These are phyloP conservation scores for Guadua angustifolia DNA, from an alignment of 176 grass and related monocot species.

Conservation along the genomic window DNA sequence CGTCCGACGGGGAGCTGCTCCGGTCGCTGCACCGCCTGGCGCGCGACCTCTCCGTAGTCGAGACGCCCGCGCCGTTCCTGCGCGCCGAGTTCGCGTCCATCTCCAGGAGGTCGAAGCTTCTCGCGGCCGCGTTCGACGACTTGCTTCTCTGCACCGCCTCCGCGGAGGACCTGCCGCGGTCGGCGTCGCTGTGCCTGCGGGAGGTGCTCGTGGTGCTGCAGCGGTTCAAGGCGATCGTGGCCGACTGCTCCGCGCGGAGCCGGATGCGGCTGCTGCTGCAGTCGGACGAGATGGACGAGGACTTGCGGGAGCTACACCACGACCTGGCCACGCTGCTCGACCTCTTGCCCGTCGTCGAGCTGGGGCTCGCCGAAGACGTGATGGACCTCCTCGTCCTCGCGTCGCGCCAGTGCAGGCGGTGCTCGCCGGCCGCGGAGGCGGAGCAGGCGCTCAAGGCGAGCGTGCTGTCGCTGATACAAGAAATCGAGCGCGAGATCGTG, in stretches of 20 bases:
- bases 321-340: constrained; percentile 88
- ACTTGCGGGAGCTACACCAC: constrained; percentile 65
- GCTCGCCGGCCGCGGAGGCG: constrained; percentile 18
- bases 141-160: constrained; percentile 28
- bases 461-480: constrained; percentile 66
- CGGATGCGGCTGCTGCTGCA: constrained; percentile 73
- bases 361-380: constrained; percentile 71
- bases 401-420: constrained; percentile 73
- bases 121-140: constrained; percentile 77
- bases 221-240: constrained; percentile 68
- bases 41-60: constrained; percentile 54
- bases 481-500: constrained; percentile 76
- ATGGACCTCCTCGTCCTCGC: constrained; percentile 64
- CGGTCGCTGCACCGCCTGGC: constrained; percentile 67
- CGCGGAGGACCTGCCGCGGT: constrained; percentile 49
- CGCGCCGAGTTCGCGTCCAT: constrained; percentile 58
- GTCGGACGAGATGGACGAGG: constrained; percentile 55
- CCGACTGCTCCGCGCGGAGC: constrained; percentile 72
- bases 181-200: constrained; percentile 75
- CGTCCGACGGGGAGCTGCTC: constrained; percentile 72
- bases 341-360: constrained; percentile 69
- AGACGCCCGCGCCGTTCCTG: constrained; percentile 50
- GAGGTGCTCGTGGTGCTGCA: constrained; percentile 88
- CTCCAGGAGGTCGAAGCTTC: constrained; percentile 60
- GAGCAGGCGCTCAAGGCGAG: constrained; percentile 55